Evolutionary conservation across 176 grass and related monocot genomes (phyloP), one percentile per base, ranked within the genome.

Genomic region (Lolium multiflorum): DNA sequence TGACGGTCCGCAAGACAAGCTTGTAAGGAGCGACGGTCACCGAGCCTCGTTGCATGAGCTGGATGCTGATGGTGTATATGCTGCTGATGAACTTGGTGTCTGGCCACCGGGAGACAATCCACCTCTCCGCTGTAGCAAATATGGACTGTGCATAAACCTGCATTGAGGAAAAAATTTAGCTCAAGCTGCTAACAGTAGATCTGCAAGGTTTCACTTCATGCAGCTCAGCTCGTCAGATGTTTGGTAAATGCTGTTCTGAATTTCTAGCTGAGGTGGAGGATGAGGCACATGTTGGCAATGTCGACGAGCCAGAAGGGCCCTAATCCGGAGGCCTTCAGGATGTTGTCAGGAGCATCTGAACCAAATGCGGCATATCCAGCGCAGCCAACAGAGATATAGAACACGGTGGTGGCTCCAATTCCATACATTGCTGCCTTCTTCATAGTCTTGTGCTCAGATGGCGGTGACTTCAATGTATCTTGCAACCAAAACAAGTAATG

Each of bases 241-340:
- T 46, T 80, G 52, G 5, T 0, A 25, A 18, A n/a, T 39, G 51
- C 22, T 54, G 26, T 63, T 35, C 7, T 69, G 60, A 18, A 69
- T 28, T 56, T 43, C 3, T 38, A 70, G 7, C 13, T 73, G 15
- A 97, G 86, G 57, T 97, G 95, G 47, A 97, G 67, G 48, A 92
- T 90, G 77, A 97, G 89, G 72, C 92, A 94, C 72, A 97, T 82
- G 68, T 97, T 97, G 37, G 81, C 95, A 46, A 91, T 73, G 69
- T 94, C 92, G 0, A 97, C 83, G 4, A 97, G 88, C 95, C 95
- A 97, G 41, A 89, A 92, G 5, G 95, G 95, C 41, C 93, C 88
- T 20, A 93, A 72, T 28, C 89, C 89, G 0, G 77, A 72, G 2
- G 90, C 95, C 5, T 88, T 83, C 56, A 97, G 82, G 51, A 97